A percentile compares a stretch with the other conserved stretches of the same genome.
Evolutionary conservation across 192 early-diverging fungal species (phyloP).

Genomic region (Linnemannia hyalina): DNA sequence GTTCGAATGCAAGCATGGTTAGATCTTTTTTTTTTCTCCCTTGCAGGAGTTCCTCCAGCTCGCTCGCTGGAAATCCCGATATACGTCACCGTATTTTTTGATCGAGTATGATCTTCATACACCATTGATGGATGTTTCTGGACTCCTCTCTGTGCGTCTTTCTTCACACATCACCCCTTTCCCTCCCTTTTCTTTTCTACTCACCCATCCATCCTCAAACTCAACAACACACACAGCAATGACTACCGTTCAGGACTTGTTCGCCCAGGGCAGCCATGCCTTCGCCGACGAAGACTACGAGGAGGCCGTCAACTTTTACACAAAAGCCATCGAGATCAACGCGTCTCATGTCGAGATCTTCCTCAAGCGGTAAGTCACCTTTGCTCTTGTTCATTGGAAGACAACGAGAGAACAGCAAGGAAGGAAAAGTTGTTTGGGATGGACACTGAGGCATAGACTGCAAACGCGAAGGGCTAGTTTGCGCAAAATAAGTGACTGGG

Average conservation of each 20-base stretch:
- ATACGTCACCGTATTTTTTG: neutral
- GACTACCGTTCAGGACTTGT: conserved; percentile 48
- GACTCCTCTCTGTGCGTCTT: neutral
- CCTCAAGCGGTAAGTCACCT: conserved; percentile 66
- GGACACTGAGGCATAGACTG: neutral
- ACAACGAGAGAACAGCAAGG: neutral
- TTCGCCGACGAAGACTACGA: conserved; percentile 87
- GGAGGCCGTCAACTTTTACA: conserved; percentile 77
- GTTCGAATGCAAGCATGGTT: neutral
- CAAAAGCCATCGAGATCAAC: conserved; percentile 73
- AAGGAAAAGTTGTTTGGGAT: neutral
- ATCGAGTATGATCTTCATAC: neutral
- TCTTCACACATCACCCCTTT: neutral
- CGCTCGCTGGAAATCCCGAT: neutral
- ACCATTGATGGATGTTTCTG: conserved; percentile 1
- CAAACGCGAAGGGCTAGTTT: neutral
- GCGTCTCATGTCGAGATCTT: conserved; percentile 75
- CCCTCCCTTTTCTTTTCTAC: neutral
- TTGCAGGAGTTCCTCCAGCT: neutral
- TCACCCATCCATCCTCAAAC: neutral
- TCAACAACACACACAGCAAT: conserved; percentile 12
- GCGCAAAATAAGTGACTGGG: too few relatives aligned
- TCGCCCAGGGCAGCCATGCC: conserved; percentile 75
- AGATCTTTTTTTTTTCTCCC: neutral
- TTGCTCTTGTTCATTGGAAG: neutral